These are phyloP conservation scores for Sequoiadendron giganteum DNA, from an alignment of 75 land plant species.

Conservation along the genomic window DNA sequence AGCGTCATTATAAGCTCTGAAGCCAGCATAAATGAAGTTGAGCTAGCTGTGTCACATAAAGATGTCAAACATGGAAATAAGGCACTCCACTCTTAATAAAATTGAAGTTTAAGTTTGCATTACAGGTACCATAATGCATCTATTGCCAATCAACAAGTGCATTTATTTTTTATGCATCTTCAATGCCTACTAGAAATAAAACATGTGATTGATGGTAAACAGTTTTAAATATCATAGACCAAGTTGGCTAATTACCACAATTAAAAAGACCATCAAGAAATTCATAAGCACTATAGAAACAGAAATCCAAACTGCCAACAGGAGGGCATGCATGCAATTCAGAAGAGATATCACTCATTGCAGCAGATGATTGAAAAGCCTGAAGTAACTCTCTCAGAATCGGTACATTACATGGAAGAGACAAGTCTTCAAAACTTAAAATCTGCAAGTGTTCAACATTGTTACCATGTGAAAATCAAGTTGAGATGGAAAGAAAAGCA, in stretches of 20 bases:
- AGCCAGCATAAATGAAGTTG: conserved; percentile 50
- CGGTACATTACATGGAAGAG: conserved; percentile 20
- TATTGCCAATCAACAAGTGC: background rate
- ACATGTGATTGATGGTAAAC: background rate
- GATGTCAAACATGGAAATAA: background rate
- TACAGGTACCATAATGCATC: background rate
- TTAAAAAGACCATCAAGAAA: conserved; percentile 60
- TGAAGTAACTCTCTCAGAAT: conserved; percentile 52
- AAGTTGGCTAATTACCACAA: conserved; percentile 35
- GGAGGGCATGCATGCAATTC: conserved; percentile 42
- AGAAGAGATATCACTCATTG: conserved; percentile 21
- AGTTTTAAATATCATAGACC: background rate
- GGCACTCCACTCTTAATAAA: background rate
- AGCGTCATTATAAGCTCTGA: conserved; percentile 65
- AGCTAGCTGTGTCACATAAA: conserved; percentile 46
- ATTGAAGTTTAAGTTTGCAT: background rate
- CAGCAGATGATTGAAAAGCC: conserved; percentile 54
- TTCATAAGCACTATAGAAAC: conserved; percentile 57
- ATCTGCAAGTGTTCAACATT: conserved; percentile 41
- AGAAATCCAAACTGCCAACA: conserved; percentile 52
- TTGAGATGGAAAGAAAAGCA: background rate
- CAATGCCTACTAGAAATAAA: background rate
- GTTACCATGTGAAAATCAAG: background rate
- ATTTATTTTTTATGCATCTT: conserved; percentile 3
- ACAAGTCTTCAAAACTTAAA: conserved; percentile 42